Conservation (phyloP, 805 yeast species). For the Teunomyces pallodes region DNA sequence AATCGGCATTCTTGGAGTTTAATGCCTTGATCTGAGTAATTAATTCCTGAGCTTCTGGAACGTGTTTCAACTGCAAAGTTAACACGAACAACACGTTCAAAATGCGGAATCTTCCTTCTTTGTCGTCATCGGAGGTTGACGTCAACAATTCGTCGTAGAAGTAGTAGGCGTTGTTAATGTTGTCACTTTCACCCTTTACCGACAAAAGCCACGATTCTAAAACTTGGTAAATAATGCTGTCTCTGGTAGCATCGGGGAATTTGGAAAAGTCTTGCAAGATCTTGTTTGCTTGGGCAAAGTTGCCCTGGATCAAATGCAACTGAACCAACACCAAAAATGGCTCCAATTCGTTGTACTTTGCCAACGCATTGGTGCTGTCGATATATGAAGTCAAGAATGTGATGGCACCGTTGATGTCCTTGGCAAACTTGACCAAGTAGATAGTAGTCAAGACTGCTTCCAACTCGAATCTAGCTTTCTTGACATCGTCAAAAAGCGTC, state of each 20-base stretch:
- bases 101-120: constrained; percentile 31
- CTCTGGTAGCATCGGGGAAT: constrained; percentile 42
- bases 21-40: constrained; percentile 43
- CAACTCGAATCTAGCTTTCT: constrained; percentile 32
- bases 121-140: constrained; percentile 36
- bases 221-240: constrained; percentile 72
- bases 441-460: constrained; percentile 42
- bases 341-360: constrained; percentile 35
- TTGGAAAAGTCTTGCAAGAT: constrained; percentile 29
- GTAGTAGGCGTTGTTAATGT: constrained; percentile 45
- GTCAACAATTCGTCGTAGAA: constrained; percentile 81
- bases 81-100: constrained; percentile 65
- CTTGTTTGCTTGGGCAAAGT: constrained; percentile 31
- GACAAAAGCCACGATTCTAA: constrained; percentile 67
- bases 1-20: constrained; percentile 40
- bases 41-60: constrained; percentile 78
- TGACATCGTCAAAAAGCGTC: constrained; percentile 41
- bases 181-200: constrained; percentile 40
- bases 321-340: constrained; percentile 41
- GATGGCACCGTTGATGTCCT: constrained; percentile 38
- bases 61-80: constrained; percentile 74
- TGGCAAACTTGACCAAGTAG: constrained; percentile 35
- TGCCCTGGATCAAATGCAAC: constrained; percentile 38
- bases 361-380: constrained; percentile 15
- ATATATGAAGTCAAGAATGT: constrained; percentile 27